phyloP scores from a whole-genome alignment of 1,284 basidiomycete genomes.

The Marasmius oreades region DNA sequence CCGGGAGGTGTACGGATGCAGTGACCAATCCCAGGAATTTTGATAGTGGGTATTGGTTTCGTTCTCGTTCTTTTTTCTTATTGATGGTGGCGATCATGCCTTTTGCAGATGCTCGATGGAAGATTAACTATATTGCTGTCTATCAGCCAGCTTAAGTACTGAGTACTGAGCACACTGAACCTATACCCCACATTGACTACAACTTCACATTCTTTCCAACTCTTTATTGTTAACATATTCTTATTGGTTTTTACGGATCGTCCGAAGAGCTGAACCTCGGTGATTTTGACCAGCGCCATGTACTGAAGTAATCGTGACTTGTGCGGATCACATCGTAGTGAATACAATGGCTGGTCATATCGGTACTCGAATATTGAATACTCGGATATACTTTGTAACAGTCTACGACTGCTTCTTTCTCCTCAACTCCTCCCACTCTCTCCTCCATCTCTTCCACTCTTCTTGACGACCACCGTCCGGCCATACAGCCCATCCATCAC shows the following conservation, averaged over 20 bases:
- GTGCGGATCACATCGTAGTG: too few species aligned
- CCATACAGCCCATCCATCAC: constrained; percentile 83
- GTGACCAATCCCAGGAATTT: constrained; percentile 67
- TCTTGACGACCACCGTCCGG: constrained; percentile 62
- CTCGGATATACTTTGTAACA: too few species aligned
- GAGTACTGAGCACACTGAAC: too few species aligned
- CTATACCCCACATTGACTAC: too few species aligned
- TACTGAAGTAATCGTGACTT: too few species aligned
- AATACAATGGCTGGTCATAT: too few species aligned
- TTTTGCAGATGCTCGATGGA: constrained; percentile 50
- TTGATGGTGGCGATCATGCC: constrained; percentile 11
- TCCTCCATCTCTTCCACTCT: constrained; percentile 65
- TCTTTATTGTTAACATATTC: background rate
- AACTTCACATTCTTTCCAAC: too few species aligned
- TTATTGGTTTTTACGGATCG: background rate
- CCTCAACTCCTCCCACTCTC: constrained; percentile 34
- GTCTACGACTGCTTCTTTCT: constrained; percentile 11
- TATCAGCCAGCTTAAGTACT: constrained; percentile 17
- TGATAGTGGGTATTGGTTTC: constrained; percentile 35
- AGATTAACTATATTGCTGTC: constrained; percentile 49
- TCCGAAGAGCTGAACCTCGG: background rate
- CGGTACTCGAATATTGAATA: too few species aligned
- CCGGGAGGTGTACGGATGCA: constrained; percentile 64
- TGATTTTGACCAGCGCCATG: too few species aligned
- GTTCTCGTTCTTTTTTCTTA: background rate